Conservation (phyloP, 345 rosid species). For the Hibiscus tridactylites region DNA sequence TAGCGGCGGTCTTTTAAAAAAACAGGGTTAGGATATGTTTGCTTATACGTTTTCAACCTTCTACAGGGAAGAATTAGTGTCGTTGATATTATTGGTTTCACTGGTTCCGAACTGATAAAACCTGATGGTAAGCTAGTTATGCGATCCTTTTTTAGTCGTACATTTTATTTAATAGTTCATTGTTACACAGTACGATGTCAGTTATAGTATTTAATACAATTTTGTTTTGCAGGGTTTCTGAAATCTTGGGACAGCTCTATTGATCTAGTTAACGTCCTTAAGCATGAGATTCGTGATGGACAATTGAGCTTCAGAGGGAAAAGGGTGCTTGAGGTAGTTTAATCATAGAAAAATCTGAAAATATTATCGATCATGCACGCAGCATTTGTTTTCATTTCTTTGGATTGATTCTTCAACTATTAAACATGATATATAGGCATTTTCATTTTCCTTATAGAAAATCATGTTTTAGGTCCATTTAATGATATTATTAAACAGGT, state of each 20-base stretch:
- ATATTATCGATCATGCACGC: not conserved
- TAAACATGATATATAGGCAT: not conserved
- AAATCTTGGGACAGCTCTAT: conserved; percentile 82
- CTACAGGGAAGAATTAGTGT: conserved; percentile 83
- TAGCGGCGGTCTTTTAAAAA: not conserved
- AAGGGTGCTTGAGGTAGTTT: conserved; percentile 85
- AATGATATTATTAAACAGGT: not conserved
- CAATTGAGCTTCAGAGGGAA: conserved; percentile 95
- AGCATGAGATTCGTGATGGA: conserved; percentile 93
- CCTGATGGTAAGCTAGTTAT: conserved; percentile 46
- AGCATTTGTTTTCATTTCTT: not conserved
- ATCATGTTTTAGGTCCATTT: not conserved
- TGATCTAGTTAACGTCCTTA: conserved; percentile 80
- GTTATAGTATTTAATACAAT: not conserved
- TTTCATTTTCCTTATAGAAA: not conserved
- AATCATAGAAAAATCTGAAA: not conserved
- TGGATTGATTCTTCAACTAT: not conserved
- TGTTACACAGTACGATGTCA: not conserved
- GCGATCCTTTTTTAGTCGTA: not conserved
- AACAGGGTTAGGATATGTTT: not conserved
- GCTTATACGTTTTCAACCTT: conserved; percentile 12
- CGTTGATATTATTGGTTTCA: conserved; percentile 69
- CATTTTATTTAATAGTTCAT: not conserved
- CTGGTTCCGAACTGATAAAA: conserved; percentile 63
- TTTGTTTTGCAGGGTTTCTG: conserved; percentile 48